These are phyloP conservation scores for Alternaria burnsii DNA, from an alignment of 2,329 filamentous ascomycete genomes.

Conservation along the genomic window DNA sequence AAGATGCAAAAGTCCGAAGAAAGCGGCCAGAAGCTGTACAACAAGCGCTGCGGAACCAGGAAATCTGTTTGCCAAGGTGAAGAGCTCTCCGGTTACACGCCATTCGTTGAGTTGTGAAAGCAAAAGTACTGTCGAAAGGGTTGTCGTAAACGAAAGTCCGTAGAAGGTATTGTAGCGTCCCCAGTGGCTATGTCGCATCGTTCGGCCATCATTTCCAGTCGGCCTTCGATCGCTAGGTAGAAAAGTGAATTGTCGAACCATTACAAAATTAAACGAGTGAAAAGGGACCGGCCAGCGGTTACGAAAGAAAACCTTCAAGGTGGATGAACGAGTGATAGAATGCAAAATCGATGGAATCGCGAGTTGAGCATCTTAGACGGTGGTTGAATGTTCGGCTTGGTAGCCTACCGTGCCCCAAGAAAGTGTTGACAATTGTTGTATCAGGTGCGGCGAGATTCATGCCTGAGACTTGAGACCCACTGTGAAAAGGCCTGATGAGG, in stretches of 20 bases:
- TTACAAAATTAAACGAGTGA: constrained; percentile 19
- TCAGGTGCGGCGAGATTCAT: constrained; percentile 23
- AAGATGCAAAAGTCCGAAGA: constrained; percentile 41
- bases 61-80: constrained; percentile 28
- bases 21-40: constrained; percentile 37
- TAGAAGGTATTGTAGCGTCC: constrained; percentile 39
- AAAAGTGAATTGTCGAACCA: constrained; percentile 34
- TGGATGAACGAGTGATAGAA: constrained; percentile 8
- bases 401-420: constrained; percentile 13
- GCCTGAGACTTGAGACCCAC: constrained; percentile 13
- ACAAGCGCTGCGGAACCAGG: constrained; percentile 35
- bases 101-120: constrained; percentile 25
- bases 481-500: constrained; percentile 5
- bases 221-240: constrained; percentile 19
- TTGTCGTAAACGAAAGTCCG: constrained; percentile 36
- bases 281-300: constrained; percentile 24
- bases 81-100: constrained; percentile 32
- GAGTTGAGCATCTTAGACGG: not conserved
- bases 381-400: constrained; percentile 11
- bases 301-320: constrained; percentile 15
- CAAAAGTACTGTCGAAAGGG: constrained; percentile 10
- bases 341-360: not conserved
- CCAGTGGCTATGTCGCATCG: constrained; percentile 33
- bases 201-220: constrained; percentile 24
- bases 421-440: constrained; percentile 21